These are phyloP conservation scores for Scedosporium boydii DNA, from an alignment of 2,329 filamentous ascomycete species.

Conservation along the genomic window DNA sequence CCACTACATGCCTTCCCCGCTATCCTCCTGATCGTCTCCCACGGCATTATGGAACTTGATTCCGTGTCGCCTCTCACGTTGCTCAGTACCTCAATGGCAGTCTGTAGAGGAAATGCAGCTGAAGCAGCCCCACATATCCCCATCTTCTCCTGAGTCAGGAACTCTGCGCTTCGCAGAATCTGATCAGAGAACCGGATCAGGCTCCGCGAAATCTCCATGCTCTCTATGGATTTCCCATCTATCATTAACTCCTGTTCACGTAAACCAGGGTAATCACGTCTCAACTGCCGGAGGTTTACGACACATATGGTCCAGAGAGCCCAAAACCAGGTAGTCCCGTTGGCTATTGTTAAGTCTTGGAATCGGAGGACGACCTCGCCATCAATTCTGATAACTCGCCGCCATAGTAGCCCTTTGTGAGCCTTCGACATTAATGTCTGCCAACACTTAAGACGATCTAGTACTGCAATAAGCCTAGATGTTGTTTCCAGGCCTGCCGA, in stretches of 20 bases:
- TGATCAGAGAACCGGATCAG: conserved; percentile 13
- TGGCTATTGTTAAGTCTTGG: conserved; percentile 24
- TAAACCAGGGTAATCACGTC: background rate
- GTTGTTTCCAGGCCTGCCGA: too few species aligned
- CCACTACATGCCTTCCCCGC: too few species aligned
- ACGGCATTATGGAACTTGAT: too few species aligned
- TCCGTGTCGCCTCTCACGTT: too few species aligned
- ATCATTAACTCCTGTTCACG: background rate
- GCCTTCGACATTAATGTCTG: too few species aligned
- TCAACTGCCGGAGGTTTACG: conserved; percentile 16
- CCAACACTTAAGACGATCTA: too few species aligned
- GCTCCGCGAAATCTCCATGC: background rate
- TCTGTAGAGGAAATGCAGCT: conserved; percentile 18
- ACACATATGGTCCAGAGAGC: conserved; percentile 26
- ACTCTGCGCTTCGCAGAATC: conserved; percentile 25
- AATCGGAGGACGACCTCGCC: conserved; percentile 17
- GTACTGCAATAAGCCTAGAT: too few species aligned
- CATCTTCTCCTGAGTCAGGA: conserved; percentile 27
- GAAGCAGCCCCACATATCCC: conserved; percentile 28
- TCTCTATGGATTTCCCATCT: background rate
- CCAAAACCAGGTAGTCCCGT: conserved; percentile 27
- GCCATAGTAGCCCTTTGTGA: too few species aligned
- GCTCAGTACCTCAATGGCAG: background rate
- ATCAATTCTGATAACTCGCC: conserved; percentile 1
- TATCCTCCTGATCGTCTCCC: too few species aligned